These are phyloP conservation scores for Xylaria castorea DNA, from an alignment of 495 filamentous ascomycete species.

Conservation along the genomic window DNA sequence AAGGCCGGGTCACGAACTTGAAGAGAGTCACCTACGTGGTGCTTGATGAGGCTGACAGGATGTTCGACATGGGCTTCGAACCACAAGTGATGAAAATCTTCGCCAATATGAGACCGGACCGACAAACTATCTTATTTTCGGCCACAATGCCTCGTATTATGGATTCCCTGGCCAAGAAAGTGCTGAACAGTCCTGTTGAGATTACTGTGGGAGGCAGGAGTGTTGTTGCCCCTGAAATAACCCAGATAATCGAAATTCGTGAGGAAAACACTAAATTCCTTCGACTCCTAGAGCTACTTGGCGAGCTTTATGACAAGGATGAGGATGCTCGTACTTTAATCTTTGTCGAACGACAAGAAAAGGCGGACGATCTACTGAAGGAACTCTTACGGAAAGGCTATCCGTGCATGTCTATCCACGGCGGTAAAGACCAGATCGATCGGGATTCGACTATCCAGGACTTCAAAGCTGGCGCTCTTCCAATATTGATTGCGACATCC, in stretches of 20 bases:
- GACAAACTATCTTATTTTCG: slow-evolving; percentile 94
- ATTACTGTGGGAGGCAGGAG: slow-evolving; percentile 91
- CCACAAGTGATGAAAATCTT: slow-evolving; percentile 98
- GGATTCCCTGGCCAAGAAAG: slow-evolving; percentile 88
- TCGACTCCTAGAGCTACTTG: slow-evolving; percentile 83
- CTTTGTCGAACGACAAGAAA: slow-evolving; percentile 95
- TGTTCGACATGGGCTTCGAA: slow-evolving; percentile 99
- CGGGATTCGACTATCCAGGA: slow-evolving; percentile 93
- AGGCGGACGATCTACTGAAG: slow-evolving; percentile 82
- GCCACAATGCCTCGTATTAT: slow-evolving; percentile 96
- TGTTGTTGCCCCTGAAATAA: slow-evolving; percentile 93
- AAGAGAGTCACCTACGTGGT: slow-evolving; percentile 90
- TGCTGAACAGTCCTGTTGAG: slow-evolving; percentile 83
- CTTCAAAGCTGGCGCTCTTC: slow-evolving; percentile 90
- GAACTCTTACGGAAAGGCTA: slow-evolving; percentile 89
- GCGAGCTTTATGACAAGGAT: slow-evolving; percentile 84
- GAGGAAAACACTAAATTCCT: slow-evolving; percentile 84
- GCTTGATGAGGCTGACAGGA: slow-evolving; percentile 95
- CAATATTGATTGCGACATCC: slow-evolving; percentile 91
- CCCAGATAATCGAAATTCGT: slow-evolving; percentile 89
- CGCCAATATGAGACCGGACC: slow-evolving; percentile 84
- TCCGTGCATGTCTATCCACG: slow-evolving; percentile 95
- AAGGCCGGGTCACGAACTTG: slow-evolving; percentile 89
- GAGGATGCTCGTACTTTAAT: slow-evolving; percentile 89
- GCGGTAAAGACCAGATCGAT: slow-evolving; percentile 94